These are phyloP conservation scores for Rhinocladiella similis DNA, from an alignment of 2,329 filamentous ascomycete genomes.

Conservation along the genomic window DNA sequence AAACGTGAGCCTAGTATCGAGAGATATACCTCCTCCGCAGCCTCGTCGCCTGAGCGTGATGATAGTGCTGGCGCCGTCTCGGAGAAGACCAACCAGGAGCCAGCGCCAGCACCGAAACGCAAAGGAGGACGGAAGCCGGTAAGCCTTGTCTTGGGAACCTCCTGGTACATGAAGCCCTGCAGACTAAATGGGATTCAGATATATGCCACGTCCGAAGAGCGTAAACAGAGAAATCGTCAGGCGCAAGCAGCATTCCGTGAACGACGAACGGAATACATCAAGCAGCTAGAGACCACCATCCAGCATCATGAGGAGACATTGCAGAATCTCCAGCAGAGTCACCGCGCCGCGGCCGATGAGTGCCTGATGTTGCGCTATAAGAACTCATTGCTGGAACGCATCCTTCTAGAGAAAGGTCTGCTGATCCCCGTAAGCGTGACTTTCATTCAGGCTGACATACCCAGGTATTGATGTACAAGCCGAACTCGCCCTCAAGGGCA, in stretches of 20 bases:
- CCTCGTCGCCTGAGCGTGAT: conserved; percentile 48
- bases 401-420: conserved; percentile 90
- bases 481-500: conserved; percentile 89
- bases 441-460: background rate
- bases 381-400: conserved; percentile 92
- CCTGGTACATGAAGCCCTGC: background rate
- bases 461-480: conserved; percentile 94
- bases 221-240: conserved; percentile 95
- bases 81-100: conserved; percentile 35
- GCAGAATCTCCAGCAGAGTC: conserved; percentile 88
- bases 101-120: conserved; percentile 71
- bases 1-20: conserved; percentile 44
- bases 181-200: conserved; percentile 61
- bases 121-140: conserved; percentile 98
- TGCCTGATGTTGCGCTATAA: conserved; percentile 98
- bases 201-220: conserved; percentile 97
- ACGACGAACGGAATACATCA: conserved; percentile 97
- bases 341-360: conserved; percentile 91
- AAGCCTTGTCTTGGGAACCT: conserved; percentile 43
- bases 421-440: background rate
- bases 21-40: conserved; percentile 45
- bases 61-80: conserved; percentile 33
- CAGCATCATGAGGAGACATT: conserved; percentile 94
- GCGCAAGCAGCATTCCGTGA: conserved; percentile 97
- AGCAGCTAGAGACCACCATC: conserved; percentile 96